Evolutionary conservation across 192 early-diverging fungal species (phyloP), one percentile per base, ranked within the genome.

Genomic region (Entrophospora sp.): DNA sequence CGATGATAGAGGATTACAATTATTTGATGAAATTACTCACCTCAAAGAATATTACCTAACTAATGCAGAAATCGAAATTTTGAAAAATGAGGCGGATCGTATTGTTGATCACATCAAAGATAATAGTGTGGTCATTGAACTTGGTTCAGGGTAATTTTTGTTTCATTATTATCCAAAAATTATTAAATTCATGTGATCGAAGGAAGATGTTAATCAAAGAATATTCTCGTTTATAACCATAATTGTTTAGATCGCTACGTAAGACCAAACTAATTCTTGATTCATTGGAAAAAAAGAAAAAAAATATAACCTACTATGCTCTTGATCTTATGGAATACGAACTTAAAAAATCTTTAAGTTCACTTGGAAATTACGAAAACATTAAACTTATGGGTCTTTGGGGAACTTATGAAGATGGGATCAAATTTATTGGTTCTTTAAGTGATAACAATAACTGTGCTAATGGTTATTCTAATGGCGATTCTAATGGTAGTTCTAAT

Each of bases 1-100:
- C 65, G 87, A 94, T 61, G 85, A 89, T 36, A 59, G 69, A 1
- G 95, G 95, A 6, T 72, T 97, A 14, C 90, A 91, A 51, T 77
- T 91, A 30, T 97, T 90, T 79, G 95, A 95, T 77, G 73, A 88
- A 53, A 95, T 97, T 66, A 95, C 93, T 0, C 90, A 95, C 53
- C 63, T 84, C 30, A 71, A 84, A 12, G 91, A 92, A 56, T 97
- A 97, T 68, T 95, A 97, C 71, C 73, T 95, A 67, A 92, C 91
- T 10, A 73, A 85, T 38, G 85, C 89, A 40, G 95, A 97, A 72
- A 85, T 88, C 25, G 82, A 92, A n/a, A 86, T 97, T 57, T 75
- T 97, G 45, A 68, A 77, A 28, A 72, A 75, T 4, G 69, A 85
- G 22, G 82, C 76, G 5, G 75, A 81, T 32, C 79, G 84, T 38